Evolutionary conservation across 2,329 filamentous ascomycete species (phyloP), one percentile per base, ranked within the genome.

Genomic region (Penicillium sp.): DNA sequence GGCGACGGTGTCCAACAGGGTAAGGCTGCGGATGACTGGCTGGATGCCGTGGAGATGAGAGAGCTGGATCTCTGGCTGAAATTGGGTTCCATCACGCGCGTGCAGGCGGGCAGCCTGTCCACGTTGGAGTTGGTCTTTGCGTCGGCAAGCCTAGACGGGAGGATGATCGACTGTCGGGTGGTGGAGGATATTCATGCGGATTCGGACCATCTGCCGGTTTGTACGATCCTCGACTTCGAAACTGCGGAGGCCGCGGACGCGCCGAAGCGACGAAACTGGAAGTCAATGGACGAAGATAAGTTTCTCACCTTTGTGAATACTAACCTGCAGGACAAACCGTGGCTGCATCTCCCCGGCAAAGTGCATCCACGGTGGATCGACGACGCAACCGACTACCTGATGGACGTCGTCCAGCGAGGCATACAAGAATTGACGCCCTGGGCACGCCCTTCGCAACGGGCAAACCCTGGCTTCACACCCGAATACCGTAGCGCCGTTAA

Each of bases 121-220:
- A 59, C 46, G 0, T 51, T 59, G 2, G 43, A 59, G 16, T 42
- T 56, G 1, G 42, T 49, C 3, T 45, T 33, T 9, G 45, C 33
- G 1, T 53, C 18, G 0, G 15, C 23, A 2, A 12, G 15, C 1
- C 4, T 56, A 7, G 10, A 23, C 2, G 43, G 52, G 3, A 29
- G 33, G 1, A 31, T 58, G 15, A 26, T 58, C 8, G n/a, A 15
- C 3, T 55, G 33, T 9, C 6, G 49, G 34, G 24, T 31, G 1
- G 2, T 26, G 0, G 13, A 46, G 1, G 43, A 16, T n/a, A 31
- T 50, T 16, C 39, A 50, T 26, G 33, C 33, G 4, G 43, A 51
- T 10, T 51, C 33, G 4, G 46, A 53, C n/a, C 39, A 56, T 18
- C 7, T 56, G 2, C 53, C 43, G 2, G 47, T 56, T 3, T 23